Base-by-base conservation (phyloP, 1,284 basidiomycete genomes). In the Coriolopsis trogii region DNA sequence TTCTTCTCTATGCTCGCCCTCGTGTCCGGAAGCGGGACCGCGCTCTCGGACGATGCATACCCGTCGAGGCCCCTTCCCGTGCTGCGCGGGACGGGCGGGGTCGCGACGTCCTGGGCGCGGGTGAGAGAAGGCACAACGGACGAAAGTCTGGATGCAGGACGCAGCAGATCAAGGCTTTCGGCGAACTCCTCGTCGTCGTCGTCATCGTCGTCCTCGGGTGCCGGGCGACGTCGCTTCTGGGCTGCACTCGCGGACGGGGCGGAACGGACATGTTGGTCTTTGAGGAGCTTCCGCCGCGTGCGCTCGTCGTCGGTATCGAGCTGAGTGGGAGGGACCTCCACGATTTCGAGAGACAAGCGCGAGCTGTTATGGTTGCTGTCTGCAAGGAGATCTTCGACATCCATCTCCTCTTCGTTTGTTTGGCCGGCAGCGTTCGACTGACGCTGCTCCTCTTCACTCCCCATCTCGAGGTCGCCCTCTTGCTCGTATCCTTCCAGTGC, bases 291-390 rank as follows among this genome's bases (percentile, higher is more conserved):
- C 40, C 18, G 15, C 10, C 42, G 41, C 9, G 24, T 42, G 25
- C 51, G 53, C 43, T 55, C 31, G 41, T 59, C 57, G 42, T 59
- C 57, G 41, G 48, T 56, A 44, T 59, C 57, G 18, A 51, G 33
- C 20, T 50, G 18, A 1, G 16, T n/a, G 20, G 5, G 34, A 6
- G 24, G 7, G 8, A 40, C 40, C 18, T 25, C 15, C 6, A 28
- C 21, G 25, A 31, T 23, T 30, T 31, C 9, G 13, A 3, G 5
- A n/a, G n/a, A n/a, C n/a, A n/a, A n/a, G n/a, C n/a, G n/a, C n/a
- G n/a, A n/a, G 36, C 36, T 44, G 25, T 13, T 18, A 13, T 46
- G 31, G 3, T 21, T 39, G 41, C 18, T 33, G 18, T 30, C 38
- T 5, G 18, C 26, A 8, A 53, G 47, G 8, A 53, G 28, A 8